Base-by-base conservation (phyloP, 148 eudicot species). In the Heliosperma pusillum region DNA sequence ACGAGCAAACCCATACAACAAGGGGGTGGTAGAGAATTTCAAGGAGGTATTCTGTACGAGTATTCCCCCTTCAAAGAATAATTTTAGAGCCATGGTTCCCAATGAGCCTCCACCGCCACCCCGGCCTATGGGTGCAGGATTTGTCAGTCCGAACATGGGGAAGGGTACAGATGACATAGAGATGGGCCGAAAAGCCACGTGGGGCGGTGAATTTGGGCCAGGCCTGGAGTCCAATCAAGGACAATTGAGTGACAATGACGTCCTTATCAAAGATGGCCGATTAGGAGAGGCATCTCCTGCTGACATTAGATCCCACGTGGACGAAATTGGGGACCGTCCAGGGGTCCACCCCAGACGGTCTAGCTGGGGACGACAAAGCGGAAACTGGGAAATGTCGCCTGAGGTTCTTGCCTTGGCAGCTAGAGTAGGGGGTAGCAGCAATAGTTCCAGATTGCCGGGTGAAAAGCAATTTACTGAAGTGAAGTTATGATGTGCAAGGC, bases 361-460 rank as follows among this genome's bases (percentile, higher is more conserved):
- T 8, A 89, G 97, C 72, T 85, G 97, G 96, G 97, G 97, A 13
- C 89, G 99, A 81, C 91, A 89, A 77, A 90, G 97, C 55, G 97
- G 96, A 56, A 95, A 83, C 87, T 95, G 97, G 99, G 99, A 95
- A 65, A 95, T 89, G 97, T 95, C 99, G 1, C 96, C 99, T 2
- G 99, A 95, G 82, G 94, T 92, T 66, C 83, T 90, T 45, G 92
- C 97, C 29, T 66, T 92, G 85, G 91, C 97, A 4, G 88, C 93
- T 9, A 86, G 96, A 82, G 88, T 89, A 63, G 89, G 85, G 24
- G 90, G 91, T 56, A 40, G 25, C 22, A 82, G 88, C 74, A 82
- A 87, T 67, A 81, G 84, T 73, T 66, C 53, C 3, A 15, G 53
- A 47, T 47, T 47, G 53, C 53, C 77, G 3, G 29, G 22, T 7